Evolutionary conservation across 148 eudicot species (phyloP).

Genomic region (Arctostaphylos glauca): DNA sequence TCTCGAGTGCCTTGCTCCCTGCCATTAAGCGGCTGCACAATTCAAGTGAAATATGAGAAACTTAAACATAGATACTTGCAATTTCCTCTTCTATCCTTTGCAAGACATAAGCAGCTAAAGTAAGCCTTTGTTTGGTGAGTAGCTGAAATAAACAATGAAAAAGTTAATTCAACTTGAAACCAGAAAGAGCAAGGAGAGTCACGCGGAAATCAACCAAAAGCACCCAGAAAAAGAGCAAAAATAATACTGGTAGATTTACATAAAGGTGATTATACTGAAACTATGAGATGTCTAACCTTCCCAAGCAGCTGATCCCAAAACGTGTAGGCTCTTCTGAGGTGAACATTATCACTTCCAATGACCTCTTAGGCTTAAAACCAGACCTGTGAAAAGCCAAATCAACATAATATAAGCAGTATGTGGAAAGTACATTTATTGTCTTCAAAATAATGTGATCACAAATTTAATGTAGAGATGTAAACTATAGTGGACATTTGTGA

Average conservation of each 20-base stretch:
- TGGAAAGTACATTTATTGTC: background rate
- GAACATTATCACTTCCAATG: conserved; percentile 95
- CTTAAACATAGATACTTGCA: background rate
- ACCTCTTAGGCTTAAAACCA: conserved; percentile 86
- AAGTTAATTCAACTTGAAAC: background rate
- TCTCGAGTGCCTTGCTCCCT: conserved; percentile 66
- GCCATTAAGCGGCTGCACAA: conserved; percentile 90
- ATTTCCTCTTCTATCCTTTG: conserved; percentile 8
- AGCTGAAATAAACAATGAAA: background rate
- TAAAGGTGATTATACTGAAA: background rate
- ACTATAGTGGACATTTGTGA: background rate
- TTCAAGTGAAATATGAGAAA: conserved; percentile 11
- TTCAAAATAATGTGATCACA: background rate
- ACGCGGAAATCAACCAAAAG: background rate
- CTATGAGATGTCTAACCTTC: conserved; percentile 53
- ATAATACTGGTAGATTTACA: background rate
- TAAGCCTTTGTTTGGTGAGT: background rate
- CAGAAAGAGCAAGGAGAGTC: background rate
- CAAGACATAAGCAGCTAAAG: background rate
- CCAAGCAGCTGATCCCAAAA: conserved; percentile 93
- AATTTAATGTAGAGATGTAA: background rate
- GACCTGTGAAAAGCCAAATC: conserved; percentile 50
- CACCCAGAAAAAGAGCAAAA: background rate
- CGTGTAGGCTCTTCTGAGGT: conserved; percentile 99
- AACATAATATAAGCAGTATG: background rate